Conservation (phyloP, 768 basidiomycete species). For the Suillus americanus region DNA sequence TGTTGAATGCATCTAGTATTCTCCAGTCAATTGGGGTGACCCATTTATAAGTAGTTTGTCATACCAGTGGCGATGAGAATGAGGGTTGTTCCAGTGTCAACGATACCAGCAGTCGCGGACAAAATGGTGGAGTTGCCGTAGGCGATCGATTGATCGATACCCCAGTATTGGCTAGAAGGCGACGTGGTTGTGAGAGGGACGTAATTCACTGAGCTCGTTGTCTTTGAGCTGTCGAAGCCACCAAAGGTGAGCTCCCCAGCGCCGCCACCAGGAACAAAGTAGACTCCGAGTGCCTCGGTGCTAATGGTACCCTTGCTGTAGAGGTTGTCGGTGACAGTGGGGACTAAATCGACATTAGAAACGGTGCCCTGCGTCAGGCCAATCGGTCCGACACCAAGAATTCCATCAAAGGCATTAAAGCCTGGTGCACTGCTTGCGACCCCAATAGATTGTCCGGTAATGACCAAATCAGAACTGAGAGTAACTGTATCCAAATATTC, state of each 20-base stretch:
- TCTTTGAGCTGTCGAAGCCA: constrained; percentile 36
- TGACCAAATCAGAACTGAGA: constrained; percentile 13
- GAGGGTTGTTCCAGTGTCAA: constrained; percentile 34
- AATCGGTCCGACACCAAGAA: constrained; percentile 35
- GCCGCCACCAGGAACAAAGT: constrained; percentile 28
- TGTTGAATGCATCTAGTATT: constrained; percentile 22
- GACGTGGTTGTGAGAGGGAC: constrained; percentile 22
- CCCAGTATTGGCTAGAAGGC: constrained; percentile 30
- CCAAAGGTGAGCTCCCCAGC: constrained; percentile 25
- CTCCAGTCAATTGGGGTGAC: not conserved
- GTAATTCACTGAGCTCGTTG: constrained; percentile 19
- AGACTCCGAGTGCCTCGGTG: constrained; percentile 31
- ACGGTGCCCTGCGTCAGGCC: constrained; percentile 31
- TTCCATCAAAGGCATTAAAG: constrained; percentile 36
- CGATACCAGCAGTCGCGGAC: constrained; percentile 27
- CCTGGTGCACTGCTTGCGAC: constrained; percentile 28
- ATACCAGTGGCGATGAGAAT: constrained; percentile 24
- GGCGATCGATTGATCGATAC: constrained; percentile 30
- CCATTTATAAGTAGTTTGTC: not conserved
- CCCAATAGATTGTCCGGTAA: constrained; percentile 36
- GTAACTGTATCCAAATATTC: constrained; percentile 20
- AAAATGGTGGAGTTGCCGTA: constrained; percentile 26
- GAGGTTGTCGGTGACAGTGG: constrained; percentile 36
- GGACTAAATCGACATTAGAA: constrained; percentile 9
- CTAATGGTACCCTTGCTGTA: constrained; percentile 28